A percentile compares a stretch with the other conserved stretches of the same genome.
phyloP scores from a whole-genome alignment of 768 basidiomycete genomes.

The Termitomyces sp. region DNA sequence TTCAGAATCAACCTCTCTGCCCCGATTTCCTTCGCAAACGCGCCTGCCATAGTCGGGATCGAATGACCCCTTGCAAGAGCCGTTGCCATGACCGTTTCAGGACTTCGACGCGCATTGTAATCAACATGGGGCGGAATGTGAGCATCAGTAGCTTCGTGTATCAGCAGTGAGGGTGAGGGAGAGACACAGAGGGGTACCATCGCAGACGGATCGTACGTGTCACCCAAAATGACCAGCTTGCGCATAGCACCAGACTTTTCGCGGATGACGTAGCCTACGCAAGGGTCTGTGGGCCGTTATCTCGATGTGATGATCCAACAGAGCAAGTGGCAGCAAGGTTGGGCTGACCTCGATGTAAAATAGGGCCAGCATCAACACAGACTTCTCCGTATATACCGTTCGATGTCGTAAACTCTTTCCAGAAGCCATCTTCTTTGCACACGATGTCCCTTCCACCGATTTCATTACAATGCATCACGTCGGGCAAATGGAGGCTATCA shows the following conservation, averaged over 20 bases:
- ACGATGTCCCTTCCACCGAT: conserved; percentile 53
- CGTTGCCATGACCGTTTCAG: conserved; percentile 37
- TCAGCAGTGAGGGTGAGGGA: conserved; percentile 54
- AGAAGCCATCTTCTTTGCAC: conserved; percentile 53
- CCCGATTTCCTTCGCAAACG: conserved; percentile 56
- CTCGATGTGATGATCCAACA: not conserved
- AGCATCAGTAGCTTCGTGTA: conserved; percentile 86
- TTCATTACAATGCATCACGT: conserved; percentile 60
- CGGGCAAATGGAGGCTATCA: conserved; percentile 17
- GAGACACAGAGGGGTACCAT: conserved; percentile 51
- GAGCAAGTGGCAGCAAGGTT: not conserved
- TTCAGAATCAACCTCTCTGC: conserved; percentile 67
- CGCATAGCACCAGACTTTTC: conserved; percentile 46
- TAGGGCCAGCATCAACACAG: conserved; percentile 68
- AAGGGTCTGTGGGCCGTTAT: conserved; percentile 46
- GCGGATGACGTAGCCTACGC: conserved; percentile 71
- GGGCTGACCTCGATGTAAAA: conserved; percentile 64
- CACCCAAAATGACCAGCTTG: conserved; percentile 73
- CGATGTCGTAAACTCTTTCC: conserved; percentile 47
- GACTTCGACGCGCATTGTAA: conserved; percentile 35
- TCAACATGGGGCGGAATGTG: conserved; percentile 55
- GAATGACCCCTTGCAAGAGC: conserved; percentile 72
- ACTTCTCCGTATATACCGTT: conserved; percentile 35
- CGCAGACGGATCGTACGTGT: conserved; percentile 60
- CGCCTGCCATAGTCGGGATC: conserved; percentile 71